Percentiles rank a stretch among this genome's conserved stretches.
Conservation (phyloP, 192 early-diverging fungal genomes). For the Funneliformis mosseae region DNA sequence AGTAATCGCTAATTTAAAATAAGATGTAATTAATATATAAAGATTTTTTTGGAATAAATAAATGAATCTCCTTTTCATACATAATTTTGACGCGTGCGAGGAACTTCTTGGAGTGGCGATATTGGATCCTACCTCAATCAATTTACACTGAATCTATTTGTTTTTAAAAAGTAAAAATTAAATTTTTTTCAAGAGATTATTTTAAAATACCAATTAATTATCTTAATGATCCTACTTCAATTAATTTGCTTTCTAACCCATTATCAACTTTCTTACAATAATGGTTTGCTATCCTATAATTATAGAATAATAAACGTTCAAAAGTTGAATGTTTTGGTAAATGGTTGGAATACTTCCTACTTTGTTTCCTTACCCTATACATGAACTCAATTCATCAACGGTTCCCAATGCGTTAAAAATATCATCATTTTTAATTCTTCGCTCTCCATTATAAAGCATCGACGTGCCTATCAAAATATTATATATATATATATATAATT, state of each 20-base stretch:
- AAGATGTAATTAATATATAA: neutral
- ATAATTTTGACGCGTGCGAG: slow-evolving; percentile 58
- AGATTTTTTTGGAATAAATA: neutral
- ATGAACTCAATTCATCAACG: slow-evolving; percentile 50
- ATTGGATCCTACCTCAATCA: slow-evolving; percentile 92
- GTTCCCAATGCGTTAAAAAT: slow-evolving; percentile 88
- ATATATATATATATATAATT: neutral
- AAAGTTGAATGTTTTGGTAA: neutral
- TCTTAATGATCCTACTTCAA: slow-evolving; percentile 37
- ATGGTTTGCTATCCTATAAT: slow-evolving; percentile 45
- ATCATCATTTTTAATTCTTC: slow-evolving; percentile 82
- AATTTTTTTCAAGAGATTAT: neutral
- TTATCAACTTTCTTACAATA: slow-evolving; percentile 48
- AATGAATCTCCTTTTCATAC: slow-evolving; percentile 25
- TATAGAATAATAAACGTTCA: neutral
- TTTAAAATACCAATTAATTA: neutral
- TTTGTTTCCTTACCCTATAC: slow-evolving; percentile 41
- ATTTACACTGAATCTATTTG: slow-evolving; percentile 79
- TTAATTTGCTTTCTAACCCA: slow-evolving; percentile 41
- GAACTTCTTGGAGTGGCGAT: slow-evolving; percentile 80
- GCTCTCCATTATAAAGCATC: slow-evolving; percentile 86
- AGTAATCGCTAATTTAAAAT: slow-evolving; percentile 54
- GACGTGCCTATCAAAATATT: slow-evolving; percentile 64
- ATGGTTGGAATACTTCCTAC: neutral
- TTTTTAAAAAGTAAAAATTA: neutral